Evolutionary conservation across 257 asterid genomes (phyloP).

Genomic region (Rubia yunnanensis): DNA sequence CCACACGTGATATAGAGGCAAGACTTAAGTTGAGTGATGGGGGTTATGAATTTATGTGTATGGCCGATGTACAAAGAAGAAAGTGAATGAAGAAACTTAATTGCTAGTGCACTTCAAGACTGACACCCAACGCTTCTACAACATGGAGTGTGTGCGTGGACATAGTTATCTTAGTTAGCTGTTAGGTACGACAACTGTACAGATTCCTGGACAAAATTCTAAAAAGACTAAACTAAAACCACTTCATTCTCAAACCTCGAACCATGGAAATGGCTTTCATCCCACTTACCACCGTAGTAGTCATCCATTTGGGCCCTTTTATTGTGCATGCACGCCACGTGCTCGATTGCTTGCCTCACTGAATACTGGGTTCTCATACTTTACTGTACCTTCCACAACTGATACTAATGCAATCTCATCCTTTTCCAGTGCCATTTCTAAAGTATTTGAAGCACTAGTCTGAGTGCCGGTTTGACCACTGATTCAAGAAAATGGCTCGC

Average conservation of each 20-base stretch:
- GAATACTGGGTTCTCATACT: not conserved
- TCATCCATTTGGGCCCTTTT: constrained; percentile 3
- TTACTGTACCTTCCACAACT: not conserved
- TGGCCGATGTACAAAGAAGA: too few species aligned
- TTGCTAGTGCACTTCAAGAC: not conserved
- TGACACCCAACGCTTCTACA: not conserved
- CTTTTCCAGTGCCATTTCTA: constrained; percentile 10
- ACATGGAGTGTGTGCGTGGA: not conserved
- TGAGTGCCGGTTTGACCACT: not conserved
- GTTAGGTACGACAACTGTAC: not conserved
- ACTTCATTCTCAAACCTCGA: not conserved
- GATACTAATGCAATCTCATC: too few species aligned
- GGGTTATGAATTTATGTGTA: too few species aligned
- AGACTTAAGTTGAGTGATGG: too few species aligned
- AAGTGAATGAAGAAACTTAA: not conserved
- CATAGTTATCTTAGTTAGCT: not conserved
- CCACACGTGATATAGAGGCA: too few species aligned
- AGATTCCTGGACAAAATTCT: not conserved
- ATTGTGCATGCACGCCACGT: constrained; percentile 32
- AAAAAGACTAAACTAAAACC: not conserved
- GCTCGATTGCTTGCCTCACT: not conserved
- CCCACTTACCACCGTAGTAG: constrained; percentile 15
- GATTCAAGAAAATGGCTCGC: constrained; percentile 8
- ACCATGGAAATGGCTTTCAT: not conserved
- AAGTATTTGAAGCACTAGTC: not conserved